Base-by-base conservation (phyloP, 805 yeast genomes). In the Hanseniaspora guilliermondii region DNA sequence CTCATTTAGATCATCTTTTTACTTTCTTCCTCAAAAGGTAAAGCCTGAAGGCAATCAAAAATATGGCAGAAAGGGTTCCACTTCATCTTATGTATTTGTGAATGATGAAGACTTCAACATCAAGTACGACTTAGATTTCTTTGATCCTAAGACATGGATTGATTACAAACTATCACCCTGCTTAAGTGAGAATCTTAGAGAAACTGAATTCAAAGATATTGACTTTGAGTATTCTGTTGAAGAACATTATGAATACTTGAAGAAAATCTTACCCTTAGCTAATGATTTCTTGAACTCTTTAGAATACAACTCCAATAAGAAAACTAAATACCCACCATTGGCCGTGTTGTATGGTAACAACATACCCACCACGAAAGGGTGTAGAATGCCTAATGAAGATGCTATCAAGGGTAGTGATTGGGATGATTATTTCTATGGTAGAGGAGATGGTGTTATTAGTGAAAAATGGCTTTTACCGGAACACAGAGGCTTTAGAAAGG, bases 361-460 rank as follows among this genome's bases (percentile, higher is more conserved):
- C 7, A 83, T 87, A 1, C 96, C 97, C 0, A 85, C 95, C 0
- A 89, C 87, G 4, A 75, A 93, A 52, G 95, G 91, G 7, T 83
- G 87, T 2, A 70, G 80, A 53, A 93, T 88, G 1, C 65, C 72
- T 33, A 77, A 82, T 6, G 64, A 64, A 11, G 76, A 82, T 42
- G 93, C 80, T 37, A 80, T 89, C 56, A 74, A 70, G 56, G 73
- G 76, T 39, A 96, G 95, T 3, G 76, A 79, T 58, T 88, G 85
- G 68, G 79, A 76, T 58, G 82, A 85, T 60, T 83, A 87, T 61
- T 79, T 76, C 60, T 88, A 86, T 62, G 95, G 95, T 0, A 86
- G 87, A 4, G 97, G 97, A 16, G 97, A 89, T 65, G 97, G 97
- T 42, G 96, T 89, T 19, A 87, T 87, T 1, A 85, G 85, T 66